Percentiles rank a stretch among this genome's conserved stretches.
These are phyloP conservation scores for Nitzschia inconspicua DNA, from an alignment of 108 stramenopile genomes.

Conservation along the genomic window DNA sequence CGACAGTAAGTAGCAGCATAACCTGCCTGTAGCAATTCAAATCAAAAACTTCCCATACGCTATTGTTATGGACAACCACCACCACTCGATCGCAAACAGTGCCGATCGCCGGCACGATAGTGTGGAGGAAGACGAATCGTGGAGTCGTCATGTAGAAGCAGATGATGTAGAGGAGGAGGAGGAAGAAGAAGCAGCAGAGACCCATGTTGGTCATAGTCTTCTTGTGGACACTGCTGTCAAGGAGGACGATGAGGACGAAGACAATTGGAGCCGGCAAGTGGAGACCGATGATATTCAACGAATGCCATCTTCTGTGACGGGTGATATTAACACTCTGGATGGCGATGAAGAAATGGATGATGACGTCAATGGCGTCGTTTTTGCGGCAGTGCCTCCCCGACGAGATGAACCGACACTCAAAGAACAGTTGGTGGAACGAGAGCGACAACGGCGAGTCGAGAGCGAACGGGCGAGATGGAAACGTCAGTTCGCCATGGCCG, in stretches of 20 bases:
- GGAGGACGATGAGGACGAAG: constrained; percentile 22
- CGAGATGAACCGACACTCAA: constrained; percentile 60
- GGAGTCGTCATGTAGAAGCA: constrained; percentile 1
- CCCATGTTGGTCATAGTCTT: background rate
- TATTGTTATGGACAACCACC: too few relatives aligned
- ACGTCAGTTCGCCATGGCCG: constrained; percentile 62
- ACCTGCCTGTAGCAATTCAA: background rate
- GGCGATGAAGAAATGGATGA: background rate
- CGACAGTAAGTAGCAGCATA: too few relatives aligned
- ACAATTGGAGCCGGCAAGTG: constrained; percentile 48
- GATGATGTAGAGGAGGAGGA: background rate
- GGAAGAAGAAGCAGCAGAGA: background rate
- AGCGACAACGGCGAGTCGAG: constrained; percentile 70
- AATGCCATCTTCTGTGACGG: constrained; percentile 9
- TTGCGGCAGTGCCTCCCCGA: constrained; percentile 20
- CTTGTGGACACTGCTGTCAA: background rate
- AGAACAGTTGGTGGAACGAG: constrained; percentile 70
- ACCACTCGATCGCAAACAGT: too few relatives aligned
- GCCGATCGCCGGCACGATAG: too few relatives aligned
- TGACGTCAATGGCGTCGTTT: background rate
- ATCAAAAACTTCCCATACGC: too few relatives aligned
- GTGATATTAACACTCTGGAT: background rate
- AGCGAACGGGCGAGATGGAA: constrained; percentile 66
- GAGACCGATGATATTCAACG: constrained; percentile 33
- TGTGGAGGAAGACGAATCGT: background rate